Conservation (phyloP, 2,329 filamentous ascomycete genomes). For the Aspergillus quadrilineatus region DNA sequence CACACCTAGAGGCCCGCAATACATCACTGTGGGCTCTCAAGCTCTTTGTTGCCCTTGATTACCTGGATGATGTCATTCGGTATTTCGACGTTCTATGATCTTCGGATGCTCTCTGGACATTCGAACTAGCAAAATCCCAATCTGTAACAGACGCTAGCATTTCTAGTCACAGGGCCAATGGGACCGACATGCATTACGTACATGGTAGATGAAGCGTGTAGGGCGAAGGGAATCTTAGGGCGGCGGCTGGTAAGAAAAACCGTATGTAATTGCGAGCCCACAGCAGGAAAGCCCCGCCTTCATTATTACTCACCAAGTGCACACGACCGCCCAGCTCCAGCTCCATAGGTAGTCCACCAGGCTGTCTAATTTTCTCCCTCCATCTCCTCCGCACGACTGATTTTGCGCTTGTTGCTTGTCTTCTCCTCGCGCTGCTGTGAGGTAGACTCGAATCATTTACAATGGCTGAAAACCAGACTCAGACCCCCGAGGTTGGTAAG, state of each 20-base stretch:
- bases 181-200: too few species aligned
- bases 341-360: conserved; percentile 9
- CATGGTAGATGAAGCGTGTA: too few species aligned
- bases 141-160: too few species aligned
- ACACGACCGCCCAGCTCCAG: conserved; percentile 29
- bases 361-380: conserved; percentile 22
- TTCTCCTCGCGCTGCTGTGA: conserved; percentile 26
- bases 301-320: conserved; percentile 17
- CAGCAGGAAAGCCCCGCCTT: conserved; percentile 26
- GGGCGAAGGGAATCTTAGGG: too few species aligned
- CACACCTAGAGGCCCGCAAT: background rate
- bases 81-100: background rate
- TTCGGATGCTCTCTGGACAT: background rate
- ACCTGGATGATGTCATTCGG: background rate
- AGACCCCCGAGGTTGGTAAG: conserved; percentile 42
- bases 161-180: too few species aligned
- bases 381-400: conserved; percentile 19
- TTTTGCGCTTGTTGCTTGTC: conserved; percentile 18
- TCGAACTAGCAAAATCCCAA: too few species aligned
- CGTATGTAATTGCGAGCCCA: too few species aligned
- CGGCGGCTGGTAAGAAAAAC: too few species aligned
- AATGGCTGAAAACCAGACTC: conserved; percentile 39
- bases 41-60: background rate
- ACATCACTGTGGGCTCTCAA: background rate
- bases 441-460: conserved; percentile 27